phyloP scores from a whole-genome alignment of 169 alveolate genomes.

The Cryptosporidium felis region DNA sequence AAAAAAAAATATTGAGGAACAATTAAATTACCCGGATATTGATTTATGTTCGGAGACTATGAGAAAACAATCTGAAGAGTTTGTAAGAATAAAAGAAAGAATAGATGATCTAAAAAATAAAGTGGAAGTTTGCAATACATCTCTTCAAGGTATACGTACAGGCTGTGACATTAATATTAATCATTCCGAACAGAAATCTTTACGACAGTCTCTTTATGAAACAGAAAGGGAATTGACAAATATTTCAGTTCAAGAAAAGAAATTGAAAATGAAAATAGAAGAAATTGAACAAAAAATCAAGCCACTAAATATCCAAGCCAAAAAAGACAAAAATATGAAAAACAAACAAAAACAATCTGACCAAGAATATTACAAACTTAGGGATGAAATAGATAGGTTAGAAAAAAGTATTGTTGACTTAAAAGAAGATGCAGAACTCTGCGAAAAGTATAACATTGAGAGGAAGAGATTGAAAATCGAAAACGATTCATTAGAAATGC shows the following conservation, averaged over 20 bases:
- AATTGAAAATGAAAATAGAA: slow-evolving; percentile 53
- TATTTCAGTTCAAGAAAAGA: slow-evolving; percentile 48
- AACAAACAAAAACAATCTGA: slow-evolving; percentile 41
- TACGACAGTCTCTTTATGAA: slow-evolving; percentile 61
- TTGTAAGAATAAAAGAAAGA: slow-evolving; percentile 43
- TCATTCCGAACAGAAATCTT: slow-evolving; percentile 66
- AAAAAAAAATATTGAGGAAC: not conserved
- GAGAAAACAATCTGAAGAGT: slow-evolving; percentile 58
- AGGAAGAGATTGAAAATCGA: slow-evolving; percentile 50
- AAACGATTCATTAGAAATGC: slow-evolving; percentile 48
- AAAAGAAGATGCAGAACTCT: slow-evolving; percentile 69
- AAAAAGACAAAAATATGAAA: slow-evolving; percentile 58
- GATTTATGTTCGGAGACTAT: slow-evolving; percentile 72
- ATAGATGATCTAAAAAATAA: slow-evolving; percentile 44
- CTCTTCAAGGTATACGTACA: slow-evolving; percentile 47
- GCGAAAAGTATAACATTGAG: slow-evolving; percentile 31
- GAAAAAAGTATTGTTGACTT: slow-evolving; percentile 60
- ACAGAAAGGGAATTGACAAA: slow-evolving; percentile 73
- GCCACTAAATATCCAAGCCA: not conserved
- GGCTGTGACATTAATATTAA: slow-evolving; percentile 51
- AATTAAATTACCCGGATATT: not conserved
- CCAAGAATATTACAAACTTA: slow-evolving; percentile 38
- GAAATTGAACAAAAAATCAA: slow-evolving; percentile 60
- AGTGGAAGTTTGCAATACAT: not conserved
- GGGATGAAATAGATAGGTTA: slow-evolving; percentile 53